These are phyloP conservation scores for Candida incommunis DNA, from an alignment of 805 yeast genomes.

Conservation along the genomic window DNA sequence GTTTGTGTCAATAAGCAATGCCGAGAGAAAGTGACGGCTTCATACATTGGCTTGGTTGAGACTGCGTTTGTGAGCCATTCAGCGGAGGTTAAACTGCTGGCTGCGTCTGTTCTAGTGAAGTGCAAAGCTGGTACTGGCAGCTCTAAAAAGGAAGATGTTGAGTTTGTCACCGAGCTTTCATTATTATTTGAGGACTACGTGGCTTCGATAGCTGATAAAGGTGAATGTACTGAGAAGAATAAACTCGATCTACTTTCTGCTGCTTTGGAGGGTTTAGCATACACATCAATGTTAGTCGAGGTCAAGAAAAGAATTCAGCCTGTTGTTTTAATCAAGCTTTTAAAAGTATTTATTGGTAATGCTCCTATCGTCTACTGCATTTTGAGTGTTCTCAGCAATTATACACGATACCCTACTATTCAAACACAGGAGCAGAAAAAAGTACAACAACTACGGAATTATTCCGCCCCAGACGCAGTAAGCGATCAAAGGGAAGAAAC, in stretches of 20 bases:
- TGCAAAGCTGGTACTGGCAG: slow-evolving; percentile 15
- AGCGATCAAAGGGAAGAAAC: slow-evolving; percentile 9
- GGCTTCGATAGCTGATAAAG: slow-evolving; percentile 4
- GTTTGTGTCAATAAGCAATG: slow-evolving; percentile 19
- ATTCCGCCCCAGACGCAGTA: slow-evolving; percentile 13
- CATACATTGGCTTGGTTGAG: slow-evolving; percentile 12
- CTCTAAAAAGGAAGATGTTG: slow-evolving; percentile 9
- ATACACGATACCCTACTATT: slow-evolving; percentile 20
- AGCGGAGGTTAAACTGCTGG: slow-evolving; percentile 14
- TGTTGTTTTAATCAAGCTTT: slow-evolving; percentile 5
- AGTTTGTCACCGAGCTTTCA: slow-evolving; percentile 16
- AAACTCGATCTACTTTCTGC: slow-evolving; percentile 6
- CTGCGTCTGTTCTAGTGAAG: slow-evolving; percentile 23
- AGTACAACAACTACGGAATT: slow-evolving; percentile 14
- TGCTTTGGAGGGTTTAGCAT: slow-evolving; percentile 25
- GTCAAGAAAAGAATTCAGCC: slow-evolving; percentile 16
- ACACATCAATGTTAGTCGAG: slow-evolving; percentile 18
- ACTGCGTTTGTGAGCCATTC: slow-evolving; percentile 11
- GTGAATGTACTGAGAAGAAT: no score
- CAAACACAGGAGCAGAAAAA: slow-evolving; percentile 18
- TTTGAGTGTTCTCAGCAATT: slow-evolving; percentile 17
- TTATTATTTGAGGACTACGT: slow-evolving; percentile 15
- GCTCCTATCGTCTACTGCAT: slow-evolving; percentile 20
- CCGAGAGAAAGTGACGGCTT: slow-evolving; percentile 15
- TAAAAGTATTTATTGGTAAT: slow-evolving; percentile 10